phyloP scores from a whole-genome alignment of 805 yeast genomes.

The Barnettozyma sucrosica region DNA sequence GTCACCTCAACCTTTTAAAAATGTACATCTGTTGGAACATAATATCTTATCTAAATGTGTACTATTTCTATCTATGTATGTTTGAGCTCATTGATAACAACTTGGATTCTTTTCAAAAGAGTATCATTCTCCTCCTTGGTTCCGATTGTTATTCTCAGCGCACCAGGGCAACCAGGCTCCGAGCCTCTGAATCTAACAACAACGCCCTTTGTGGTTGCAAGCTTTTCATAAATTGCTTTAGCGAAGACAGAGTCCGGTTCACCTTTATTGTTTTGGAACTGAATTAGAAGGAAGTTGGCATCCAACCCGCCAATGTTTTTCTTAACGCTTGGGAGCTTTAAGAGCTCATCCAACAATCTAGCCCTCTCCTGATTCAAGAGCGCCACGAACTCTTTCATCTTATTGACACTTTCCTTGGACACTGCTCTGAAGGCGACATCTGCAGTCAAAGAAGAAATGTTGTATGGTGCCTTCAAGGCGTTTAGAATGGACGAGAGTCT shows the following conservation, averaged over 20 bases:
- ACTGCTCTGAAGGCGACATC: constrained; percentile 73
- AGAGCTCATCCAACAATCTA: constrained; percentile 46
- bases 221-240: constrained; percentile 49
- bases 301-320: constrained; percentile 76
- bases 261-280: constrained; percentile 58
- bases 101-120: constrained; percentile 46
- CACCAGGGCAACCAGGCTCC: constrained; percentile 86
- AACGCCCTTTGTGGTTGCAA: constrained; percentile 70
- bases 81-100: constrained; percentile 24
- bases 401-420: constrained; percentile 44
- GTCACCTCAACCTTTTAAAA: constrained; percentile 12
- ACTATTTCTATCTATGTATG: not conserved
- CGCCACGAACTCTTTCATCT: constrained; percentile 52
- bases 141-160: constrained; percentile 83
- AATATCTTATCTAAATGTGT: not conserved
- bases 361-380: constrained; percentile 51
- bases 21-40: not conserved
- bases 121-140: constrained; percentile 65
- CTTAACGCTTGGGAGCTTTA: constrained; percentile 58
- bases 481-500: constrained; percentile 66
- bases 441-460: constrained; percentile 78
- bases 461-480: constrained; percentile 94
- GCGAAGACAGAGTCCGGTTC: constrained; percentile 68
- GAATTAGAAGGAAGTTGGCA: constrained; percentile 77
- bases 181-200: constrained; percentile 90